Conservation (phyloP, 768 basidiomycete species). For the Suillus lakei region DNA sequence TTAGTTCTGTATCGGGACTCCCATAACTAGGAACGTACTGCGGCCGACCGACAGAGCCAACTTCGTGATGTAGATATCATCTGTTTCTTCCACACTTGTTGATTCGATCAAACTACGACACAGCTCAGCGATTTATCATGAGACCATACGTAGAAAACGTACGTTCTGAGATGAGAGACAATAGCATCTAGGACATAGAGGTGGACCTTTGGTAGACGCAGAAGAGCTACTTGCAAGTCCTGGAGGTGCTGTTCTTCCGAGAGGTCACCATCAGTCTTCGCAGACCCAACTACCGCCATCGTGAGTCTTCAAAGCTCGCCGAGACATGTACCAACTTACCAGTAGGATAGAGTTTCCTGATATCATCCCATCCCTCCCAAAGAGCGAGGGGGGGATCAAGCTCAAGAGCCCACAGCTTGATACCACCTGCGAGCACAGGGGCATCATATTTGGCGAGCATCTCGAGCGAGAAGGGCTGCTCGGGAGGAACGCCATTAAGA, state of each 20-base stretch:
- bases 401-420: constrained; percentile 93
- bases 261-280: constrained; percentile 56
- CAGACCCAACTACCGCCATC: constrained; percentile 52
- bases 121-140: constrained; percentile 12
- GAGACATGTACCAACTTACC: constrained; percentile 36
- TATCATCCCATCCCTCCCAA: constrained; percentile 93
- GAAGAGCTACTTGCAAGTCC: constrained; percentile 64
- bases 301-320: neutral
- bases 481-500: constrained; percentile 70
- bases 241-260: constrained; percentile 65
- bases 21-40: constrained; percentile 52
- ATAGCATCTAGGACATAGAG: constrained; percentile 80
- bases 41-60: constrained; percentile 86
- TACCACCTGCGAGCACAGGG: constrained; percentile 80
- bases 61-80: constrained; percentile 86
- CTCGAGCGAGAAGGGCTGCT: constrained; percentile 51
- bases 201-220: constrained; percentile 77
- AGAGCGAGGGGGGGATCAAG: constrained; percentile 84
- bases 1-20: neutral
- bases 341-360: constrained; percentile 83
- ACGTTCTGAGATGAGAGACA: constrained; percentile 77
- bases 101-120: constrained; percentile 63
- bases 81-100: constrained; percentile 71
- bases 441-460: constrained; percentile 79
- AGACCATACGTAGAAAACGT: constrained; percentile 29